Percentiles rank a stretch among this genome's conserved stretches.
Conservation (phyloP, 768 basidiomycete species). For the Termitomyces sp. region DNA sequence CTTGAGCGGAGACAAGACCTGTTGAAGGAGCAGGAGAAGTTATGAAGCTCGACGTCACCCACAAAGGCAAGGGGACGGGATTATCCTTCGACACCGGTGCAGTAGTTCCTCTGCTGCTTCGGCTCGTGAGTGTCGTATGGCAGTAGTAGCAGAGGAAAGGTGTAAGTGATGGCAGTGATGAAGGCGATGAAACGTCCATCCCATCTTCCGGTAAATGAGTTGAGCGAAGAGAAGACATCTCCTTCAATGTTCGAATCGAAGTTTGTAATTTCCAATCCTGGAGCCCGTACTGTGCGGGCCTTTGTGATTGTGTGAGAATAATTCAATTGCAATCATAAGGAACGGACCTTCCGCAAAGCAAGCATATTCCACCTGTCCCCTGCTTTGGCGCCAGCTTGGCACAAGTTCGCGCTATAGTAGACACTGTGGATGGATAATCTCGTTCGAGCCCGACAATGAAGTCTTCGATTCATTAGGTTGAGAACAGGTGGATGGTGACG, state of each 20-base stretch:
- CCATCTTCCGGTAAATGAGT: constrained; percentile 6
- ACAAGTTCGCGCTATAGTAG: constrained; percentile 76
- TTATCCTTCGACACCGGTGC: constrained; percentile 2
- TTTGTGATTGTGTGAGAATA: constrained; percentile 19
- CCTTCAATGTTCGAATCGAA: constrained; percentile 56
- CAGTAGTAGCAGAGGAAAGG: constrained; percentile 51
- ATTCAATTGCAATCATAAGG: neutral
- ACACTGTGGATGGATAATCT: constrained; percentile 85
- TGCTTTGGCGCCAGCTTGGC: constrained; percentile 71
- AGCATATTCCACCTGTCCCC: constrained; percentile 41
- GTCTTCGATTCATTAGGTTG: constrained; percentile 33
- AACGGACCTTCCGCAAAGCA: constrained; percentile 61
- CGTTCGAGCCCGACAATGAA: constrained; percentile 78
- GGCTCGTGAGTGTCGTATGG: constrained; percentile 52
- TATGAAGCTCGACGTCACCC: constrained; percentile 23
- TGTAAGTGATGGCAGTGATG: constrained; percentile 22
- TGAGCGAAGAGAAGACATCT: constrained; percentile 18
- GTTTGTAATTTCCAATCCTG: constrained; percentile 74
- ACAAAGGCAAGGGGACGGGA: constrained; percentile 27
- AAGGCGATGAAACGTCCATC: neutral
- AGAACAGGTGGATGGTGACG: neutral
- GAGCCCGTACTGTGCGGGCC: constrained; percentile 58
- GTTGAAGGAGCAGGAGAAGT: neutral
- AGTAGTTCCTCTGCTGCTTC: constrained; percentile 35
- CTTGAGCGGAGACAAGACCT: neutral